Evolutionary conservation across 169 alveolate species (phyloP).

Genomic region (Plasmodium blacklocki): DNA sequence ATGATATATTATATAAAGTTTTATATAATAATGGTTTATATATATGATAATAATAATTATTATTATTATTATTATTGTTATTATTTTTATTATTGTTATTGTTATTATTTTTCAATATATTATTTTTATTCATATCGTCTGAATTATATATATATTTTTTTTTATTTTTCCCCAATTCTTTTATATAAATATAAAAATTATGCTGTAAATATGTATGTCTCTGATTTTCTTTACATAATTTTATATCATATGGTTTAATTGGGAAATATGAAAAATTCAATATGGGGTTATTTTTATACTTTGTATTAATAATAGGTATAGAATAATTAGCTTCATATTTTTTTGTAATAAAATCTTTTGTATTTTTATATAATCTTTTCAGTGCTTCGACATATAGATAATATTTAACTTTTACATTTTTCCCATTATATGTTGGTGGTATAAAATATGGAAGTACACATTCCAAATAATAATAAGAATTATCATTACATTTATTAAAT

Average conservation of each 20-base stretch:
- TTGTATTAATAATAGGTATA: constrained; percentile 6
- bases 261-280: constrained; percentile 9
- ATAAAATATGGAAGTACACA: constrained; percentile 33
- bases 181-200: constrained; percentile 2
- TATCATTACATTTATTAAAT: constrained; percentile 11
- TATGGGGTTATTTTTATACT: constrained; percentile 16
- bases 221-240: neutral
- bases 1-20: neutral
- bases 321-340: constrained; percentile 16
- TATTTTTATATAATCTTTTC: constrained; percentile 45
- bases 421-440: constrained; percentile 58
- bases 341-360: constrained; percentile 31
- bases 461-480: constrained; percentile 5
- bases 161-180: neutral
- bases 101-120: neutral
- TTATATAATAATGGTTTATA: neutral
- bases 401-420: constrained; percentile 38
- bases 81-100: neutral
- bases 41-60: too few relatives aligned
- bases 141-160: neutral
- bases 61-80: neutral
- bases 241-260: constrained; percentile 16
- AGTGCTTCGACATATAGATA: constrained; percentile 26
- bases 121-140: neutral
- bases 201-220: neutral